Percentiles rank a stretch among this genome's conserved stretches.
Evolutionary conservation across 768 basidiomycete species (phyloP).

Genomic region (Pisolithus microcarpus): DNA sequence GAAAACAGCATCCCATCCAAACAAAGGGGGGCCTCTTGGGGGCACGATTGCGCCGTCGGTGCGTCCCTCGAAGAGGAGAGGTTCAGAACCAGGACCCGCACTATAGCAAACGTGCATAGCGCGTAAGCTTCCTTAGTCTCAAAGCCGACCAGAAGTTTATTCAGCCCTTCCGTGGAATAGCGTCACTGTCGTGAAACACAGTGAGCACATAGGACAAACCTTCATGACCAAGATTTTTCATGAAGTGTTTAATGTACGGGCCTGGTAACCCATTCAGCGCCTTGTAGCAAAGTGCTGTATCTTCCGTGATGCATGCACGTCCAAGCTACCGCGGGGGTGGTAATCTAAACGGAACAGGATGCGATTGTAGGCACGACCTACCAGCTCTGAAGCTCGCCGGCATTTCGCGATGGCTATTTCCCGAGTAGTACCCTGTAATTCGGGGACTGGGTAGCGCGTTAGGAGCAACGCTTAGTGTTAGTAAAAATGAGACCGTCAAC

Average conservation of each 20-base stretch:
- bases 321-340: conserved; percentile 30
- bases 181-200: background rate
- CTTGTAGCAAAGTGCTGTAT: conserved; percentile 88
- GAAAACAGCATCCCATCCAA: conserved; percentile 92
- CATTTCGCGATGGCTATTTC: conserved; percentile 90
- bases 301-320: conserved; percentile 72
- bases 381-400: conserved; percentile 73
- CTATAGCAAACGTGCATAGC: conserved; percentile 96
- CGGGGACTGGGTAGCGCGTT: conserved; percentile 56
- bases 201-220: conserved; percentile 35
- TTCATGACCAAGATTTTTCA: conserved; percentile 75
- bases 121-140: conserved; percentile 75
- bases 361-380: conserved; percentile 24
- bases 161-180: conserved; percentile 50
- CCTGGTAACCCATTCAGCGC: conserved; percentile 90
- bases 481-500: conserved; percentile 22
- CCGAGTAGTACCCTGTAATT: conserved; percentile 87
- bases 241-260: conserved; percentile 94
- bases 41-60: conserved; percentile 89
- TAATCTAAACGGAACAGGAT: background rate
- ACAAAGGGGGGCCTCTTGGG: conserved; percentile 66
- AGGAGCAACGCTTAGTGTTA: background rate
- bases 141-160: conserved; percentile 74
- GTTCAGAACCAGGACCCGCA: conserved; percentile 71
- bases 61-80: conserved; percentile 77